Evolutionary conservation across 176 grass and related monocot genomes (phyloP).

Genomic region (Areca catechu): DNA sequence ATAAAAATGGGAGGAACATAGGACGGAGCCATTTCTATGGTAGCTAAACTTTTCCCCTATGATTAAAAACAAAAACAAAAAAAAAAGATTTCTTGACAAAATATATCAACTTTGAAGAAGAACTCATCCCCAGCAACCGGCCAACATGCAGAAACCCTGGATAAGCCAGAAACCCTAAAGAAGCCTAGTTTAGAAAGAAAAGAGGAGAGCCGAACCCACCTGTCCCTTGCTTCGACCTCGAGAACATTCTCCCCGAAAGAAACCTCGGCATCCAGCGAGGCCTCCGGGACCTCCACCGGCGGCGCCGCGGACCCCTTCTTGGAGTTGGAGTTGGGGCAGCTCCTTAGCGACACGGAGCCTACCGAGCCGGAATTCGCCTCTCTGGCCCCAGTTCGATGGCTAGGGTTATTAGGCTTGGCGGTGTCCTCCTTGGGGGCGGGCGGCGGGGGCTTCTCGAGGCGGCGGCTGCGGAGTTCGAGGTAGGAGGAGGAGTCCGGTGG

Average conservation of each 20-base stretch:
- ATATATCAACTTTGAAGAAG: too few relatives aligned
- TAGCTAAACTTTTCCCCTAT: too few relatives aligned
- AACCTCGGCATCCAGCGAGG: slow-evolving; percentile 32
- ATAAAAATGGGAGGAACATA: too few relatives aligned
- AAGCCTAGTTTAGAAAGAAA: neutral
- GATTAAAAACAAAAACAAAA: too few relatives aligned
- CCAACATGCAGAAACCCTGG: too few relatives aligned
- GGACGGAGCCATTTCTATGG: too few relatives aligned
- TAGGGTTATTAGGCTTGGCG: neutral
- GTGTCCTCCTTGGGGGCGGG: slow-evolving; percentile 19
- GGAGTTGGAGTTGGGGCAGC: too few relatives aligned
- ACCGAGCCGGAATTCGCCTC: slow-evolving; percentile 21
- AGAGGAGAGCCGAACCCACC: slow-evolving; percentile 16
- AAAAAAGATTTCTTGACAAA: too few relatives aligned
- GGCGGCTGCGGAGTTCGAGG: slow-evolving; percentile 74
- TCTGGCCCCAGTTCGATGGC: neutral
- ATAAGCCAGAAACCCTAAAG: slow-evolving; percentile 12
- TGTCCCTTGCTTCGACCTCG: slow-evolving; percentile 38
- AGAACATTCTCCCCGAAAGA: slow-evolving; percentile 53
- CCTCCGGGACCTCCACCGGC: neutral
- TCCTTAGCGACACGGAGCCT: neutral
- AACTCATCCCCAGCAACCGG: too few relatives aligned
- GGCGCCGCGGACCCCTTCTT: slow-evolving; percentile 5
- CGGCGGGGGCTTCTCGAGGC: slow-evolving; percentile 54
- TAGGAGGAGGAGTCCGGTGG: slow-evolving; percentile 21